Evolutionary conservation across 2,329 filamentous ascomycete genomes (phyloP).

Genomic region (Malbranchea zuffiana): DNA sequence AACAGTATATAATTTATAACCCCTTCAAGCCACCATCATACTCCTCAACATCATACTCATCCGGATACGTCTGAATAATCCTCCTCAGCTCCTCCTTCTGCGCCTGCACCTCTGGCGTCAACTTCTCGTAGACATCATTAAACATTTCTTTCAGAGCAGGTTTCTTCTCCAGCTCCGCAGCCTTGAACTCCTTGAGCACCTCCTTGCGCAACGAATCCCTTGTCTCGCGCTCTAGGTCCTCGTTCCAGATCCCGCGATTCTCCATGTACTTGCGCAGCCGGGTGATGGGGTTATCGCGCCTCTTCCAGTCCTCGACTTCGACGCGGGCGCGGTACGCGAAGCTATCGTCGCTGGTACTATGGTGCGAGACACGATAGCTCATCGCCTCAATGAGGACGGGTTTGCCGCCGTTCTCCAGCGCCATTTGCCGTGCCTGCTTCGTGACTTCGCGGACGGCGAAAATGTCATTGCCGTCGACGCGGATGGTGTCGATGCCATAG

Average conservation of each 20-base stretch:
- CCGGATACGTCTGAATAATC: constrained; percentile 75
- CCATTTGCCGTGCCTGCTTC: constrained; percentile 62
- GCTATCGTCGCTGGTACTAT: constrained; percentile 92
- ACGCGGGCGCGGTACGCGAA: constrained; percentile 90
- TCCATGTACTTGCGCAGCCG: constrained; percentile 86
- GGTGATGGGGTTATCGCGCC: constrained; percentile 78
- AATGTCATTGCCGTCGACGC: constrained; percentile 90
- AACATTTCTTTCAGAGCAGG: constrained; percentile 51
- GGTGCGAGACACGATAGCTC: constrained; percentile 95
- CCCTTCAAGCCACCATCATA: constrained; percentile 64
- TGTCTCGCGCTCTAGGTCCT: constrained; percentile 64
- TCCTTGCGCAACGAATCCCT: constrained; percentile 58
- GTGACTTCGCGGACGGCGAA: constrained; percentile 78
- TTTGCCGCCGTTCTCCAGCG: constrained; percentile 66
- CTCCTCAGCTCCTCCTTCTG: constrained; percentile 68
- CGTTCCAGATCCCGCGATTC: constrained; percentile 69
- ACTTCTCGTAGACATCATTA: constrained; percentile 75
- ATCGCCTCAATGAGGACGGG: constrained; percentile 89
- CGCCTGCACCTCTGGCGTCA: constrained; percentile 64
- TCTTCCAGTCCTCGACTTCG: constrained; percentile 91
- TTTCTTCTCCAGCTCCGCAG: constrained; percentile 50
- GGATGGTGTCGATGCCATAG: constrained; percentile 87
- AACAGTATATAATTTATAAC: constrained; percentile 40
- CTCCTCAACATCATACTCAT: constrained; percentile 75
- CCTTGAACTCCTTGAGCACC: constrained; percentile 70